Conservation (phyloP, 2,329 filamentous ascomycete genomes). For the Aspergillus texensis region DNA sequence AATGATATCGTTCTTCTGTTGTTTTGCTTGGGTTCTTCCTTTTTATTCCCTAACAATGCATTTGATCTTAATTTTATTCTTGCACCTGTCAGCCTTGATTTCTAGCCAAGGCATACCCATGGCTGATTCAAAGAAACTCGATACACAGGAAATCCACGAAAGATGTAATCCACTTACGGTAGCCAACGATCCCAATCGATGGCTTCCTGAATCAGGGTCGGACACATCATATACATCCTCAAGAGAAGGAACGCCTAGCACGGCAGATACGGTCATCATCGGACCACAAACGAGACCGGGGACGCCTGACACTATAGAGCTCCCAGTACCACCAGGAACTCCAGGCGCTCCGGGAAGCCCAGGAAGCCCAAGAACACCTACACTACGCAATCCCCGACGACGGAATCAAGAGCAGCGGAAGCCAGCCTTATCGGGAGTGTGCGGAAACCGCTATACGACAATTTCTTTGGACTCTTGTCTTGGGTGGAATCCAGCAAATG, state of each 20-base stretch:
- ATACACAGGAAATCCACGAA: not conserved
- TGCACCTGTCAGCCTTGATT: not conserved
- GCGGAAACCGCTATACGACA: not conserved
- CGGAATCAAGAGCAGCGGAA: not conserved
- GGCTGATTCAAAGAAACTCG: not conserved
- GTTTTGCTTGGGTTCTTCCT: not conserved
- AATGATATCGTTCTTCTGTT: not conserved
- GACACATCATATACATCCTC: no score
- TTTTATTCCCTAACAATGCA: not conserved
- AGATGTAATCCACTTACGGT: no score
- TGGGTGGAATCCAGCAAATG: not conserved
- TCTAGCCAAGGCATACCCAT: not conserved
- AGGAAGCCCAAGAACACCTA: not conserved
- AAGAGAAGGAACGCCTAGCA: no score
- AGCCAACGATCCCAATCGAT: no score
- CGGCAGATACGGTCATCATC: no score
- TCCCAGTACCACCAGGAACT: no score
- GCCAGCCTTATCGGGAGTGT: not conserved
- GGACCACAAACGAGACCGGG: no score
- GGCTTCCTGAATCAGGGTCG: no score
- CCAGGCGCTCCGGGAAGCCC: no score
- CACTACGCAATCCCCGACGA: not conserved
- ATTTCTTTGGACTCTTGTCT: not conserved
- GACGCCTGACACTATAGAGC: no score
- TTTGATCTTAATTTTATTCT: not conserved